Evolutionary conservation across 2,329 filamentous ascomycete genomes (phyloP).

Genomic region (Xylariales sp.): DNA sequence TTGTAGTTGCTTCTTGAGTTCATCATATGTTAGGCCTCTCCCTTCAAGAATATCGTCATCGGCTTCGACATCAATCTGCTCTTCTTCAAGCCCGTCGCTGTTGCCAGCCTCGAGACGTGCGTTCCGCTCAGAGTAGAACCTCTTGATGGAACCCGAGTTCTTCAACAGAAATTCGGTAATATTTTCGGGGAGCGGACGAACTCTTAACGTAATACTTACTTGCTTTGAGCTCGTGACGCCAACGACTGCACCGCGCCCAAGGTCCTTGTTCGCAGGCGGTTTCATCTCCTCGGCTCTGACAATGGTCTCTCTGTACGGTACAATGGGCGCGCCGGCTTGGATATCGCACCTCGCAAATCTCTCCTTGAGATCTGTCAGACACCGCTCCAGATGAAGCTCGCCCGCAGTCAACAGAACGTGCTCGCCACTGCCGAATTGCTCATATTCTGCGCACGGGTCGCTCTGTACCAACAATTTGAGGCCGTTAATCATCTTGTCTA

Average conservation of each 20-base stretch:
- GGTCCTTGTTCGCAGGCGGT: conserved; percentile 75
- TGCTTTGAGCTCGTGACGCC: conserved; percentile 80
- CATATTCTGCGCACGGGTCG: conserved; percentile 93
- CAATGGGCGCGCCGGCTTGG: conserved; percentile 88
- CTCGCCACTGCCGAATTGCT: conserved; percentile 87
- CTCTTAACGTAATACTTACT: conserved; percentile 68
- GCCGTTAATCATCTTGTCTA: conserved; percentile 92
- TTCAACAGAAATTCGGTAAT: conserved; percentile 84
- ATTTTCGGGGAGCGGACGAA: conserved; percentile 70
- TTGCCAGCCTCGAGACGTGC: conserved; percentile 34
- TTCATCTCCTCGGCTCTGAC: conserved; percentile 88
- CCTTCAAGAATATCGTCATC: conserved; percentile 56
- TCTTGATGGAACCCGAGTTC: conserved; percentile 73
- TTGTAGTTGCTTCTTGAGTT: conserved; percentile 72
- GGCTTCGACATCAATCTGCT: conserved; percentile 37
- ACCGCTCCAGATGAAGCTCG: conserved; percentile 89
- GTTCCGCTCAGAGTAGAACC: conserved; percentile 68
- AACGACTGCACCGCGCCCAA: conserved; percentile 77
- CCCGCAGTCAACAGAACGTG: conserved; percentile 93
- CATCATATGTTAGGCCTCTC: conserved; percentile 62
- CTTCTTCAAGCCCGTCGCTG: conserved; percentile 29
- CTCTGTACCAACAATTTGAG: conserved; percentile 85
- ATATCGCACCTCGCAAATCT: conserved; percentile 92
- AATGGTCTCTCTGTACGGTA: conserved; percentile 92
- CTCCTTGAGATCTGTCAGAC: conserved; percentile 87